Evolutionary conservation across 2,329 filamentous ascomycete species (phyloP).

Genomic region (Cladosporium oxysporum): DNA sequence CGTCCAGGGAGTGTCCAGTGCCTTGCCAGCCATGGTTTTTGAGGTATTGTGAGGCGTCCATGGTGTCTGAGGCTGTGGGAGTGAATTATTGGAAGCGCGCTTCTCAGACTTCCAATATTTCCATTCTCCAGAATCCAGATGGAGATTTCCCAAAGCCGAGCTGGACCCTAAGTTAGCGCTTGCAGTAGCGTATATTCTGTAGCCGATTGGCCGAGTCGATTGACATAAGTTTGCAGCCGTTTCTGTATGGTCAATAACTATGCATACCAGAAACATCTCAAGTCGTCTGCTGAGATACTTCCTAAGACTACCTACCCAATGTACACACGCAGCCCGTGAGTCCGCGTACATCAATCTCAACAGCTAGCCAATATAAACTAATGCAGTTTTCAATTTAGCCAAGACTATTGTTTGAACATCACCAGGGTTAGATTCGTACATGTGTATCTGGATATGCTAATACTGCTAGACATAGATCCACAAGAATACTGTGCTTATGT

Average conservation of each 20-base stretch:
- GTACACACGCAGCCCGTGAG: too few species aligned
- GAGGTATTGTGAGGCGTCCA: slow-evolving; percentile 85
- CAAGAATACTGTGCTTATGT: too few species aligned
- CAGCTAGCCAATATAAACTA: too few species aligned
- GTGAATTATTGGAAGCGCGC: background rate
- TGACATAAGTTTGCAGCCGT: background rate
- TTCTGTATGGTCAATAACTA: background rate
- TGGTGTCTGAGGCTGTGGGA: slow-evolving; percentile 41
- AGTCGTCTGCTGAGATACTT: too few species aligned
- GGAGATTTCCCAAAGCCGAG: background rate
- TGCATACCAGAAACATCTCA: background rate
- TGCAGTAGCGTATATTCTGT: background rate
- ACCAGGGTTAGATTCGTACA: too few species aligned
- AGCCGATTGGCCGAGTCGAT: background rate
- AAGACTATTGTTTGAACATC: too few species aligned
- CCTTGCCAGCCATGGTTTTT: slow-evolving; percentile 88
- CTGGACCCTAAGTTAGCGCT: background rate
- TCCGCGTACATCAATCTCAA: too few species aligned
- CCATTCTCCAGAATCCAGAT: background rate
- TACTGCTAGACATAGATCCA: too few species aligned
- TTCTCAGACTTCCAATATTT: background rate
- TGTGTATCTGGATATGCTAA: too few species aligned
- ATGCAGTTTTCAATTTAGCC: too few species aligned
- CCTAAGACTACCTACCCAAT: too few species aligned
- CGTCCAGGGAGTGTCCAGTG: slow-evolving; percentile 81